phyloP scores from a whole-genome alignment of 164 flowering plant species.

The Chimonanthus praecox region DNA sequence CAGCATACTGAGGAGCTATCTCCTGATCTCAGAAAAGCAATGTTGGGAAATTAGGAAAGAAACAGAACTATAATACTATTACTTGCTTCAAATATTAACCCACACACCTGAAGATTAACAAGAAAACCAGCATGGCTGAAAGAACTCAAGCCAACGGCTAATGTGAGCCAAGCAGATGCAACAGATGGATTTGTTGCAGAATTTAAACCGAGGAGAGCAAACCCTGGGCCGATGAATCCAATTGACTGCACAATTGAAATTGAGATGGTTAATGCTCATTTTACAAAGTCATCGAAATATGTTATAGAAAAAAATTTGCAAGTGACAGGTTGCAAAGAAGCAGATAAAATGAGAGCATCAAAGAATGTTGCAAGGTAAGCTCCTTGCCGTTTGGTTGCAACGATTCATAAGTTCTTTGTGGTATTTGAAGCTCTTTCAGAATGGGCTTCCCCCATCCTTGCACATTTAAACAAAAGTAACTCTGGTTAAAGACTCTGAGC shows the following conservation, averaged over 20 bases:
- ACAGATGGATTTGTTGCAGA: conserved; percentile 52
- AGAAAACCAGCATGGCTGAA: conserved; percentile 96
- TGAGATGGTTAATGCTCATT: not conserved
- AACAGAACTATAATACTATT: not conserved
- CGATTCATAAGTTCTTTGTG: too few relatives aligned
- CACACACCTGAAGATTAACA: conserved; percentile 89
- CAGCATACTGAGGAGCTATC: conserved; percentile 88
- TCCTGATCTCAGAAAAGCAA: conserved; percentile 49
- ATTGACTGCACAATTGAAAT: conserved; percentile 54
- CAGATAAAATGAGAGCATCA: not conserved
- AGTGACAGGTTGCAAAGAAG: not conserved
- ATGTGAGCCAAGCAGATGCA: conserved; percentile 91
- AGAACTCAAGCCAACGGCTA: conserved; percentile 83
- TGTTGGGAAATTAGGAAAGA: not conserved
- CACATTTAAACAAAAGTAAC: too few relatives aligned
- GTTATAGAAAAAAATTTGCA: not conserved
- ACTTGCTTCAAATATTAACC: not conserved
- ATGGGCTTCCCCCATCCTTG: too few relatives aligned
- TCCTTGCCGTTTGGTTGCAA: too few relatives aligned
- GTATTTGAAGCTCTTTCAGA: too few relatives aligned
- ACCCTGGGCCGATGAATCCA: conserved; percentile 81
- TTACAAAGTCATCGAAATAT: not conserved
- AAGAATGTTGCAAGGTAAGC: too few relatives aligned
- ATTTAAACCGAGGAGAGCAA: conserved; percentile 72
- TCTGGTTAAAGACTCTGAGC: too few relatives aligned